Evolutionary conservation across 352 stramenopile genomes (phyloP), one percentile per base, ranked within the genome.

Genomic region (Phytophthora podocarpi): DNA sequence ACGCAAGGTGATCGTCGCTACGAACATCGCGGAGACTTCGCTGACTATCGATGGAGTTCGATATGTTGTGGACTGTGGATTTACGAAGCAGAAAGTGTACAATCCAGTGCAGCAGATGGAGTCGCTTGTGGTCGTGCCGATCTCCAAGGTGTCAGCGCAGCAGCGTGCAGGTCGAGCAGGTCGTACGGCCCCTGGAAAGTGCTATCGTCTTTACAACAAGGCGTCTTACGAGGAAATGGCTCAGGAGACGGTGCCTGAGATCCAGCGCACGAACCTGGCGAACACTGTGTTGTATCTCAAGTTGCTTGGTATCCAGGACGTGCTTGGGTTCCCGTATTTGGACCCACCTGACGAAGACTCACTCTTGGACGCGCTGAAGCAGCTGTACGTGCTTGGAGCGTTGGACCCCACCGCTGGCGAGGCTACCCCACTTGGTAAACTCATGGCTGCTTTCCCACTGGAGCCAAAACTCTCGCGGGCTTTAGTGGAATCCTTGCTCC

Each of bases 181-280:
- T 16, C 85, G 97, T 63, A 99, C 97, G 0, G 71, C 87, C 15
- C 93, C 97, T 1, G 98, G 98, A 21, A 99, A 99, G 63, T 99
- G 97, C 66, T 99, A 98, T 67, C 91, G 97, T 0, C 76, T 99
- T 11, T 99, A 99, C 73, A 98, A 97, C n/a, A 98, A 99, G 70
- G 72, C 90, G 24, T 98, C 88, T 37, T 99, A 99, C 78, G 81
- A 96, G 35, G 74, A 96, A 32, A 97, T 99, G 77, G 84, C 99
- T 53, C 87, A 98, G 67, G 96, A 99, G 68, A 99, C 93, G 0
- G 98, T 99, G 59, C 97, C 98, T 0, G 97, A 99, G 78, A 99
- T 99, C 67, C 82, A 99, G 27, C 84, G 97, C 36, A 97, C 89
- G 1, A 96, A 97, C 46, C 69, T 99, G 56, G 87, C 82, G 39